phyloP scores from a whole-genome alignment of 441 rosid genomes.

The Erysimum cheiri region DNA sequence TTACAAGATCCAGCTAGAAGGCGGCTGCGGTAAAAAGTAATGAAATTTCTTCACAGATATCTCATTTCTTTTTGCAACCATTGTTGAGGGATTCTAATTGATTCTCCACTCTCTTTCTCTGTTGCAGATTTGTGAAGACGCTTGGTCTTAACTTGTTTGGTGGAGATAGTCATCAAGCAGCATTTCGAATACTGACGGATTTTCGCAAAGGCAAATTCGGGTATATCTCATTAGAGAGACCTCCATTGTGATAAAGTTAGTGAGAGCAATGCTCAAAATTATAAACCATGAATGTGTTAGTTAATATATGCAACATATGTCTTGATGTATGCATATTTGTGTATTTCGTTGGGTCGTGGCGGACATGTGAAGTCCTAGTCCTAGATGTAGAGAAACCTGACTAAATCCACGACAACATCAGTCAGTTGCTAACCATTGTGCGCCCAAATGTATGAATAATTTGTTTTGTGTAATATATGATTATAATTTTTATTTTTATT shows the following conservation, averaged over 20 bases:
- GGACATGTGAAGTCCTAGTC: not conserved
- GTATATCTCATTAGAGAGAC: slow-evolving; percentile 79
- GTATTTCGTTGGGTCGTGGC: not conserved
- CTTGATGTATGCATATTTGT: slow-evolving; percentile 24
- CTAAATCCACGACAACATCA: slow-evolving; percentile 9
- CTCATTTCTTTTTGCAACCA: slow-evolving; percentile 12
- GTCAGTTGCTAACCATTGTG: slow-evolving; percentile 15
- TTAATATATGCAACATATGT: slow-evolving; percentile 3
- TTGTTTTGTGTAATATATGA: slow-evolving; percentile 8
- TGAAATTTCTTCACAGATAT: slow-evolving; percentile 29
- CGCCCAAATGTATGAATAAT: slow-evolving; percentile 4
- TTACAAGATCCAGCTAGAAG: slow-evolving; percentile 71
- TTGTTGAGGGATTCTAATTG: slow-evolving; percentile 17
- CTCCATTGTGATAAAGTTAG: slow-evolving; percentile 51
- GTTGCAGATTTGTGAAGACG: slow-evolving; percentile 77
- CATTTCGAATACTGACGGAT: slow-evolving; percentile 69
- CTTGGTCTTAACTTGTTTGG: slow-evolving; percentile 75
- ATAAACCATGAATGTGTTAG: not conserved
- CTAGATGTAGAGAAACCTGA: not conserved
- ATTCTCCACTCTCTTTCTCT: slow-evolving; percentile 10
- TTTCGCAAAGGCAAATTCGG: slow-evolving; percentile 90
- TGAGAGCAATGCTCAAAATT: not conserved
- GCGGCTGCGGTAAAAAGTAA: slow-evolving; percentile 67
- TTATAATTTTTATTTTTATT: too few relatives aligned
- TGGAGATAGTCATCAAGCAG: slow-evolving; percentile 76